phyloP scores from a whole-genome alignment of 768 basidiomycete genomes.

The Rossbeevera mucosa region DNA sequence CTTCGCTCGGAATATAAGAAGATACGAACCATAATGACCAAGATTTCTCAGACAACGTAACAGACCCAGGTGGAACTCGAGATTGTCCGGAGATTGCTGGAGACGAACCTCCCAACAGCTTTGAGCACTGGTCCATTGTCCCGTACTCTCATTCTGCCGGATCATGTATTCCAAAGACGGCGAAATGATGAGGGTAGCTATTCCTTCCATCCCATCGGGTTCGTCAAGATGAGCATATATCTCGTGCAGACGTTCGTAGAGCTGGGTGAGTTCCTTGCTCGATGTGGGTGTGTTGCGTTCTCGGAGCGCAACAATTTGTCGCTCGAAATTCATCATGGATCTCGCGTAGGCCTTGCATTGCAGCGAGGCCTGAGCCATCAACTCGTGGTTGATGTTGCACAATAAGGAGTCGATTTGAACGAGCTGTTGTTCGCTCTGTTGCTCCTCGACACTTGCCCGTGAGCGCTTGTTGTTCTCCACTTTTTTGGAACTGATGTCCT shows the following conservation, averaged over 20 bases:
- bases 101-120: conserved; percentile 98
- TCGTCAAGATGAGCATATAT: conserved; percentile 96
- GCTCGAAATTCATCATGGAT: conserved; percentile 92
- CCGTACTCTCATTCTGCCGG: conserved; percentile 94
- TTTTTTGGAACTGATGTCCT: conserved; percentile 52
- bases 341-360: conserved; percentile 93
- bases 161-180: conserved; percentile 95
- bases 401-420: conserved; percentile 74
- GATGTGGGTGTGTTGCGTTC: conserved; percentile 37
- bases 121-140: conserved; percentile 96
- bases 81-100: conserved; percentile 85
- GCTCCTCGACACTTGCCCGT: conserved; percentile 34
- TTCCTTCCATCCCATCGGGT: conserved; percentile 98
- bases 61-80: conserved; percentile 85
- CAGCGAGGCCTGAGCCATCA: conserved; percentile 92
- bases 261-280: conserved; percentile 38
- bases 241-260: conserved; percentile 90
- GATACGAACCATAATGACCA: conserved; percentile 88
- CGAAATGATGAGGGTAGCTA: conserved; percentile 81
- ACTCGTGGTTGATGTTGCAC: conserved; percentile 75
- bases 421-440: conserved; percentile 55
- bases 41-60: conserved; percentile 88
- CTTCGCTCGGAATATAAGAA: conserved; percentile 1
- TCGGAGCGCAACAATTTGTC: conserved; percentile 58
- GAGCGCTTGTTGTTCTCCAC: conserved; percentile 45